phyloP scores from a whole-genome alignment of 2,329 filamentous ascomycete genomes.

The Pyrenochaeta sp. region DNA sequence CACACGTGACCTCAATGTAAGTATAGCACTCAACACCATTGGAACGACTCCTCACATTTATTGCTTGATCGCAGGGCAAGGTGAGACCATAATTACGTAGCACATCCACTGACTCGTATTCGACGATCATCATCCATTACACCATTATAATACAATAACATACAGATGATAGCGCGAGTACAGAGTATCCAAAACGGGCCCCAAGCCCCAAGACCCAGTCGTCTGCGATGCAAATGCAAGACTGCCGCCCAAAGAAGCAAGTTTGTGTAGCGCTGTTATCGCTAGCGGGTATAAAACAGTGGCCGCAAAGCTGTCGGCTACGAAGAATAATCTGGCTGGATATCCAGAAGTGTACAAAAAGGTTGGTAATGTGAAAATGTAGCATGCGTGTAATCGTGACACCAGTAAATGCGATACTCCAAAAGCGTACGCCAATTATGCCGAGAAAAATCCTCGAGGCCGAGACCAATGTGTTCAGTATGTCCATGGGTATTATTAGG shows the following conservation, averaged over 20 bases:
- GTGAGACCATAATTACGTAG: not conserved
- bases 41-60: not conserved
- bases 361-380: conserved; percentile 17
- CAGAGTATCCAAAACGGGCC: conserved; percentile 23
- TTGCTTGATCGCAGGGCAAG: not conserved
- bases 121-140: conserved; percentile 28
- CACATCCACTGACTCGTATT: conserved; percentile 15
- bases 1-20: conserved; percentile 15
- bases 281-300: conserved; percentile 29
- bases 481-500: conserved; percentile 17
- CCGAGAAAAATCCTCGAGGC: conserved; percentile 6
- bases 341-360: conserved; percentile 16
- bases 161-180: conserved; percentile 16
- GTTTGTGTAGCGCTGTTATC: conserved; percentile 13
- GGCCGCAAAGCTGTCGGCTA: not conserved
- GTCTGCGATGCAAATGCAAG: conserved; percentile 5
- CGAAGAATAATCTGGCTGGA: conserved; percentile 9
- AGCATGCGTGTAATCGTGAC: conserved; percentile 29
- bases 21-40: conserved; percentile 1
- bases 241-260: conserved; percentile 1
- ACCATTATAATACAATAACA: conserved; percentile 35
- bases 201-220: conserved; percentile 8
- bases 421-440: conserved; percentile 16
- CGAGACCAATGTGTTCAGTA: conserved; percentile 6
- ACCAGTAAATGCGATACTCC: conserved; percentile 24